These are phyloP conservation scores for Lomentospora prolificans DNA, from an alignment of 2,329 filamentous ascomycete species.

Conservation along the genomic window DNA sequence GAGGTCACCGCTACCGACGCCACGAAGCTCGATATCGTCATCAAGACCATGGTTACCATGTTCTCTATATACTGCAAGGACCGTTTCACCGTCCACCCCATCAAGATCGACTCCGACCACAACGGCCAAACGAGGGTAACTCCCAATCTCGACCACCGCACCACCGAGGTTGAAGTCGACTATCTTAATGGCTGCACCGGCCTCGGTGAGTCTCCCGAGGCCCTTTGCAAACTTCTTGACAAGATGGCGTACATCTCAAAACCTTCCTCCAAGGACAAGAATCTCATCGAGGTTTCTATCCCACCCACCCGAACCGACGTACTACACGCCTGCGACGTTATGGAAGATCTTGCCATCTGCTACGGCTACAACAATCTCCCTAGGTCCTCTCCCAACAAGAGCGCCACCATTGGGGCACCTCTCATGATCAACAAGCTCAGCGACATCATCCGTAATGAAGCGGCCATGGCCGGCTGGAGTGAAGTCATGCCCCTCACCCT, in stretches of 20 bases:
- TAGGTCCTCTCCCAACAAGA: slow-evolving; percentile 74
- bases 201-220: slow-evolving; percentile 60
- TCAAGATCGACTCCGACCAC: slow-evolving; percentile 86
- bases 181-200: slow-evolving; percentile 94
- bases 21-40: slow-evolving; percentile 93
- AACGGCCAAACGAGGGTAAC: slow-evolving; percentile 74
- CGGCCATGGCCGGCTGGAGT: slow-evolving; percentile 89
- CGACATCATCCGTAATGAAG: slow-evolving; percentile 82
- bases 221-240: slow-evolving; percentile 68
- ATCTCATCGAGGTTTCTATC: slow-evolving; percentile 70
- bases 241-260: slow-evolving; percentile 84
- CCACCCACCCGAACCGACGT: slow-evolving; percentile 89
- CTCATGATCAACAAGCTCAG: slow-evolving; percentile 87
- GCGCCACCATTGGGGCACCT: slow-evolving; percentile 76
- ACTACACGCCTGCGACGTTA: slow-evolving; percentile 92
- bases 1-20: slow-evolving; percentile 93
- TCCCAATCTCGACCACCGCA: slow-evolving; percentile 68
- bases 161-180: slow-evolving; percentile 73
- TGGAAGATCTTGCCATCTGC: slow-evolving; percentile 95
- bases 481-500: slow-evolving; percentile 95
- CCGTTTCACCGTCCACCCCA: slow-evolving; percentile 84
- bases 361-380: slow-evolving; percentile 97
- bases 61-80: slow-evolving; percentile 87
- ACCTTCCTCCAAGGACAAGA: slow-evolving; percentile 53
- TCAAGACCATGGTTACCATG: slow-evolving; percentile 94